Base-by-base conservation (phyloP, 768 basidiomycete species). In the Paxillus rubicundulus region DNA sequence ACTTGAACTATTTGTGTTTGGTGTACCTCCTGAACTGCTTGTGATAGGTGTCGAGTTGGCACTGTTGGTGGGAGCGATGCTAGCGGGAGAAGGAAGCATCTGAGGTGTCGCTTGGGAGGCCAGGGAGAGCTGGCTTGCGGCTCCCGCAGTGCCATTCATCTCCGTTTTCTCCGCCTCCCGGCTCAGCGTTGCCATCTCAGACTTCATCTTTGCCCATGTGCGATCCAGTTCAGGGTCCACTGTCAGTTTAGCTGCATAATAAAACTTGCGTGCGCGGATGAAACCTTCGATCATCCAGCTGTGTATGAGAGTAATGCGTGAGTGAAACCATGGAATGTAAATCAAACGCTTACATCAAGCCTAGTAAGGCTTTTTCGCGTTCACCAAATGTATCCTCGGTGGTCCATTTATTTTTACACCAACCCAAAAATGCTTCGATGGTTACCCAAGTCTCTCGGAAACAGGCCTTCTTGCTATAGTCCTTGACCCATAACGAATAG, bases 221-320 rank as follows among this genome's bases (percentile, higher is more conserved):
- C 67, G 68, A 18, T 69, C 68, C 42, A 69, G 47, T 43, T 69
- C 68, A 65, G 68, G 68, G 61, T 69, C 69, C 49, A 66, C 62
- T 53, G 61, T 64, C 18, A 43, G 48, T 57, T 62, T 66, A 34
- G 72, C 70, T 38, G 64, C 58, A 61, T 78, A 79, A 47, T 66
- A 69, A 53, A 77, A 65, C 62, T 77, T 80, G 61, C 80, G 80
- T 18, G 73, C 72, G 47, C 82, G 77, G 58, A 91, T 86, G 68
- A 82, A 90, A 5, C 78, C 85, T 68, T 91, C 85, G 67, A 90
- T 82, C 87, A 91, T 85, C 67, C 70, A 85, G 63, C 89, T 91
- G 74, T 60, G 59, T 50, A 57, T 49, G 51, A 46, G 41, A 50
- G 37, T 47, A 47, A 61, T 64, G 68, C 24, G 63, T 66, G 63